Evolutionary conservation across 2,329 filamentous ascomycete species (phyloP).

Genomic region (Colletotrichum phormii): DNA sequence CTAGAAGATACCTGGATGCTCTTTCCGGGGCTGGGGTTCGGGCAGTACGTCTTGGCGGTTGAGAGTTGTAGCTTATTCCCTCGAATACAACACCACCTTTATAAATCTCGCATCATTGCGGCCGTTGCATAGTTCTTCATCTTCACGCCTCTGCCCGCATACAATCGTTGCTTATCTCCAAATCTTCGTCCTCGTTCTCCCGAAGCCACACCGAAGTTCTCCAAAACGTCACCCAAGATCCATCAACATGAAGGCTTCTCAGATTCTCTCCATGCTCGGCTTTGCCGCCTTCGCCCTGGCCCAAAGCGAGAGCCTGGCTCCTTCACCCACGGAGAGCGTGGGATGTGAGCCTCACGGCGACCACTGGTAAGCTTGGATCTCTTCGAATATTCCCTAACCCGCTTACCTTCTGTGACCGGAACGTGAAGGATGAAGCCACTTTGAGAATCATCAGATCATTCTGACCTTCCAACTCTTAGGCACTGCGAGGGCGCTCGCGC

Average conservation of each 20-base stretch:
- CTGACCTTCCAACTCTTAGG: not conserved
- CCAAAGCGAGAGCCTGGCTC: conserved; percentile 40
- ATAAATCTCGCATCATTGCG: conserved; percentile 6
- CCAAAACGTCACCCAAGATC: not conserved
- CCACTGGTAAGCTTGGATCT: conserved; percentile 45
- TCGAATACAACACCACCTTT: not conserved
- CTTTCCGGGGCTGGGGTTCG: not conserved
- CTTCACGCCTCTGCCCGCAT: too few species aligned
- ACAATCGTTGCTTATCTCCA: not conserved
- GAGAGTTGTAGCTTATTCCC: not conserved
- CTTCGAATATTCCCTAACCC: not conserved
- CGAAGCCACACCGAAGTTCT: not conserved
- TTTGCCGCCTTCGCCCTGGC: conserved; percentile 20
- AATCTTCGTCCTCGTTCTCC: too few species aligned
- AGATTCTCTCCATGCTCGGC: conserved; percentile 35
- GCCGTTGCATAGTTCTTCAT: not conserved
- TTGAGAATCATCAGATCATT: not conserved
- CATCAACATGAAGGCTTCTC: conserved; percentile 32
- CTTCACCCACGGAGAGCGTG: conserved; percentile 49
- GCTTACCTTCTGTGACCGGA: not conserved
- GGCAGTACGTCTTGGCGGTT: not conserved
- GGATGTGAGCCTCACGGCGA: conserved; percentile 52
- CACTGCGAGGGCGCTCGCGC: conserved; percentile 36
- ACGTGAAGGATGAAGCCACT: too few species aligned
- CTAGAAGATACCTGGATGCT: not conserved